phyloP scores from a whole-genome alignment of 2,329 filamentous ascomycete species.

The Harringtonia aguacate region DNA sequence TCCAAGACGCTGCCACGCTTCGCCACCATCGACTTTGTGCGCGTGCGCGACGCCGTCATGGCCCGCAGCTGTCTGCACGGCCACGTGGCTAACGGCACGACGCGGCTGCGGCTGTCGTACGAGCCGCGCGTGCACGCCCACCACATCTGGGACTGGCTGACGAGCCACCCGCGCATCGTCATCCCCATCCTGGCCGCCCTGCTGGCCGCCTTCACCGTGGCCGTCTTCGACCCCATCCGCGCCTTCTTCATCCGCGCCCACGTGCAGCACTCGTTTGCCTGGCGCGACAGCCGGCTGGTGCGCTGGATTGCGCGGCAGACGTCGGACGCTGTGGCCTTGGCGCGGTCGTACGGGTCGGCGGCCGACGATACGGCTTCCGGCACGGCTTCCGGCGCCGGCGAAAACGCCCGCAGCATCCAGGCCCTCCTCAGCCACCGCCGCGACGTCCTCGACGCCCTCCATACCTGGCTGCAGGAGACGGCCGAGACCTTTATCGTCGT shows the following conservation, averaged over 20 bases:
- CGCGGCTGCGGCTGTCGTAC: conserved; percentile 66
- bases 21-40: conserved; percentile 67
- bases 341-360: conserved; percentile 36
- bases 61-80: conserved; percentile 91
- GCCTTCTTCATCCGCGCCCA: conserved; percentile 88
- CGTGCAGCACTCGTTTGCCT: conserved; percentile 64
- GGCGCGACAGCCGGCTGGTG: conserved; percentile 63
- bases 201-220: conserved; percentile 71
- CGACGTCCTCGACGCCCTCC: conserved; percentile 69
- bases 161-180: conserved; percentile 76
- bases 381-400: conserved; percentile 29
- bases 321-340: conserved; percentile 52
- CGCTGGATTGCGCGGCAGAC: conserved; percentile 73
- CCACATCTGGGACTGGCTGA: conserved; percentile 79
- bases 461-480: conserved; percentile 78
- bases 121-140: conserved; percentile 67
- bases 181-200: conserved; percentile 75
- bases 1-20: conserved; percentile 77
- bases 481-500: conserved; percentile 89
- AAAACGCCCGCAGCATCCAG: conserved; percentile 42
- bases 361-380: conserved; percentile 51
- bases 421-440: conserved; percentile 84
- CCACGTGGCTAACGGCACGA: conserved; percentile 54
- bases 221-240: conserved; percentile 87
- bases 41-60: conserved; percentile 68